phyloP scores from a whole-genome alignment of 1,284 basidiomycete species.

The Marasmius oreades region DNA sequence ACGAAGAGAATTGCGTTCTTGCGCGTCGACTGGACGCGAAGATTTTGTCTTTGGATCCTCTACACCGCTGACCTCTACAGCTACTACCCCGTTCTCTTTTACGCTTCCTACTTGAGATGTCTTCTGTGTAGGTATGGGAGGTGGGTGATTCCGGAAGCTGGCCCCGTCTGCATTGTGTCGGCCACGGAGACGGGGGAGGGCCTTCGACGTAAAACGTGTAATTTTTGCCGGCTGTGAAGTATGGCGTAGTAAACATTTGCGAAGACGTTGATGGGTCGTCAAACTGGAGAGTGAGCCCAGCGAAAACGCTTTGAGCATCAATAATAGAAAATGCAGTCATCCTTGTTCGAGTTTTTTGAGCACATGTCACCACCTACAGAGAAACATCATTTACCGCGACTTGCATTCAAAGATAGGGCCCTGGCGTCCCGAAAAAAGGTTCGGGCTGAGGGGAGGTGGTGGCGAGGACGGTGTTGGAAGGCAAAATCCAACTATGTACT shows the following conservation, averaged over 20 bases:
- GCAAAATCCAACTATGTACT: no score
- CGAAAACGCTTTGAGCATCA: constrained; percentile 80
- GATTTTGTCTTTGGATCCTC: not conserved
- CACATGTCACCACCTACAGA: not conserved
- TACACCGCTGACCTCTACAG: not conserved
- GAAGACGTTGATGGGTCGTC: constrained; percentile 27
- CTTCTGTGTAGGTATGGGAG: not conserved
- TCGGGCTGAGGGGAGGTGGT: no score
- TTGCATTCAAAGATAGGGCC: constrained; percentile 28
- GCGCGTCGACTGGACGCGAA: not conserved
- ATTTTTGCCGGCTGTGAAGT: not conserved
- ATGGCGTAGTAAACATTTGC: constrained; percentile 16
- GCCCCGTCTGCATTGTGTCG: not conserved
- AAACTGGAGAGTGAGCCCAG: constrained; percentile 50
- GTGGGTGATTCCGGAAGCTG: not conserved
- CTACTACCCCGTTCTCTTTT: not conserved
- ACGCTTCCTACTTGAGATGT: not conserved
- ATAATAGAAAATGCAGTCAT: constrained; percentile 65
- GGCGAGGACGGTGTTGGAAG: no score
- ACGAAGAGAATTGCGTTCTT: not conserved
- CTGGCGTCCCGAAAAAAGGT: not conserved
- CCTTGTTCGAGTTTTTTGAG: constrained; percentile 33
- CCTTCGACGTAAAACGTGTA: not conserved
- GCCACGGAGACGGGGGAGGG: not conserved
- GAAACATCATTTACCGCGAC: constrained; percentile 47